Conservation (phyloP, 2,329 filamentous ascomycete species). For the Fusarium temperatum region DNA sequence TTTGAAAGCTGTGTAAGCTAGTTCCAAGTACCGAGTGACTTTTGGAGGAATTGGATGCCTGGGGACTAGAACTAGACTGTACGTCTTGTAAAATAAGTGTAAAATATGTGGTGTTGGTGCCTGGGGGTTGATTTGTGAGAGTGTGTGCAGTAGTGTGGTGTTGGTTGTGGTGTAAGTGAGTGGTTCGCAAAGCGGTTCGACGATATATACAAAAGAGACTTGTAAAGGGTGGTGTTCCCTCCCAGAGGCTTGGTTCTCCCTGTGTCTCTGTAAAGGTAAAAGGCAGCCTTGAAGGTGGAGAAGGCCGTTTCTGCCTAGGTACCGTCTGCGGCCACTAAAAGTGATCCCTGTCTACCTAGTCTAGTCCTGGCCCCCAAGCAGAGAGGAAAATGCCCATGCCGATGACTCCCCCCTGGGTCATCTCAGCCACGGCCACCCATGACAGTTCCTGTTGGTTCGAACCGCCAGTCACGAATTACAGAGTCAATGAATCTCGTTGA, state of each 20-base stretch:
- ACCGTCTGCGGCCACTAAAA: slow-evolving; percentile 32
- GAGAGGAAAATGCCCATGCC: slow-evolving; percentile 17
- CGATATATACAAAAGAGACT: slow-evolving; percentile 35
- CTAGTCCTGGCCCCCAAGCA: slow-evolving; percentile 4
- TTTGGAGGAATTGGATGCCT: slow-evolving; percentile 32
- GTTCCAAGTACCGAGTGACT: background rate
- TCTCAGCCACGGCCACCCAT: slow-evolving; percentile 28
- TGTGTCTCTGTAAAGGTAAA: background rate
- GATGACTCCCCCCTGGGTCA: slow-evolving; percentile 37
- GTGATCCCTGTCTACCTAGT: slow-evolving; percentile 6
- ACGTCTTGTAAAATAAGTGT: slow-evolving; percentile 14
- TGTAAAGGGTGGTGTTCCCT: slow-evolving; percentile 30
- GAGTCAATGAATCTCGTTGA: background rate
- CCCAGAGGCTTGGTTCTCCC: slow-evolving; percentile 28
- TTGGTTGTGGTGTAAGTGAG: slow-evolving; percentile 11
- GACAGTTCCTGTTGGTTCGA: background rate
- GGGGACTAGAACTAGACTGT: slow-evolving; percentile 1
- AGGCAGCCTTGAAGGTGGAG: slow-evolving; percentile 32
- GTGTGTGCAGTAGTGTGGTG: slow-evolving; percentile 1
- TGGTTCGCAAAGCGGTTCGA: slow-evolving; percentile 26
- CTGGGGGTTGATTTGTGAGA: slow-evolving; percentile 22
- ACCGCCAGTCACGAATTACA: background rate
- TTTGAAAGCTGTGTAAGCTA: slow-evolving; percentile 31
- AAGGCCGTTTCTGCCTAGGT: slow-evolving; percentile 39
- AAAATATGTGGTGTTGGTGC: slow-evolving; percentile 34